These are phyloP conservation scores for Oryza meyeriana DNA, from an alignment of 176 grass and related monocot genomes.

Conservation along the genomic window DNA sequence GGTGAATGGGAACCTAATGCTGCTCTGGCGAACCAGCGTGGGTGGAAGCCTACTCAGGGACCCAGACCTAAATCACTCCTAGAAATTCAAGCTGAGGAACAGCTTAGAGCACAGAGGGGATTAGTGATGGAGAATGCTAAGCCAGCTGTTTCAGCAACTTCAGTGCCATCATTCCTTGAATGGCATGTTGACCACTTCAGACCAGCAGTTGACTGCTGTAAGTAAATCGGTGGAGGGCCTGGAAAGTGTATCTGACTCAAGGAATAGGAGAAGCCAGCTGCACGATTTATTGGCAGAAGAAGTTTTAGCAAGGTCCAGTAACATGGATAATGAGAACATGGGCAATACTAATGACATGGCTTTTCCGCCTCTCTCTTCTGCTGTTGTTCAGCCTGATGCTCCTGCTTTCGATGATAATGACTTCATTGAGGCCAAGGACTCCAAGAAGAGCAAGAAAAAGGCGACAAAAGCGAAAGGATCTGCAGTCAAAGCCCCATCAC, in stretches of 20 bases:
- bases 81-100: constrained; percentile 97
- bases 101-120: constrained; percentile 61
- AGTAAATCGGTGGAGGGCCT: constrained; percentile 29
- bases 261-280: constrained; percentile 68
- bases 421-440: constrained; percentile 97
- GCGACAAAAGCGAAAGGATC: constrained; percentile 66
- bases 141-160: constrained; percentile 15
- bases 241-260: constrained; percentile 47
- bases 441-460: constrained; percentile 89
- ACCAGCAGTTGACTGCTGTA: constrained; percentile 41
- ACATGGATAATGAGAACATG: constrained; percentile 48
- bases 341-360: constrained; percentile 37
- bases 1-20: constrained; percentile 46
- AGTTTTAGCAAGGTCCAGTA: constrained; percentile 63
- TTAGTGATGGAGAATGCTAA: constrained; percentile 33
- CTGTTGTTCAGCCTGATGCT: constrained; percentile 31
- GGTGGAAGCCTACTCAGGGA: constrained; percentile 79
- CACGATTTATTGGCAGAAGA: constrained; percentile 94
- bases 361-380: constrained; percentile 38
- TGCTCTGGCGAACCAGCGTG: constrained; percentile 34
- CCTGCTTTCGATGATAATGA: constrained; percentile 64
- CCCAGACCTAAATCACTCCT: constrained; percentile 85
- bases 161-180: constrained; percentile 56
- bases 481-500: constrained; percentile 48
- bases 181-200: constrained; percentile 42